Evolutionary conservation across 768 basidiomycete genomes (phyloP).

Genomic region (Rhodosporidiobolus sp.): DNA sequence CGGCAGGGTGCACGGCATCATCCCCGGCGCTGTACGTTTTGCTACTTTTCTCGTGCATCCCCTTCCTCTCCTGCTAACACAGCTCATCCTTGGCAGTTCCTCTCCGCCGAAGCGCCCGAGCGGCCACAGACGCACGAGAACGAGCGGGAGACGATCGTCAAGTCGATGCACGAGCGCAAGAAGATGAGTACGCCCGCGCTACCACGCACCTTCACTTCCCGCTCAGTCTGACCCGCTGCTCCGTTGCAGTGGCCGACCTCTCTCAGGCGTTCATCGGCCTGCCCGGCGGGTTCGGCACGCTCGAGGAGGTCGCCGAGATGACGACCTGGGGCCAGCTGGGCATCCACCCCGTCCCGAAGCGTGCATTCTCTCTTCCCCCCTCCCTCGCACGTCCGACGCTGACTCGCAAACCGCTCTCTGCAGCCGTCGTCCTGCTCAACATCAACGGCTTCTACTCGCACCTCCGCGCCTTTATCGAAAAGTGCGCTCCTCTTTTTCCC

Average conservation of each 20-base stretch:
- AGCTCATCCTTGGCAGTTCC: conserved; percentile 1
- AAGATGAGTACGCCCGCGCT: conserved; percentile 55
- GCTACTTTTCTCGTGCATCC: background rate
- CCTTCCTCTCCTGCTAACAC: background rate
- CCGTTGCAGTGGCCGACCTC: conserved; percentile 62
- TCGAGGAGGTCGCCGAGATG: conserved; percentile 86
- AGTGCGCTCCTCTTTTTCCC: conserved; percentile 29
- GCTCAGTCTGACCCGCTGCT: too few relatives aligned
- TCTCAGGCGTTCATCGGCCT: conserved; percentile 72
- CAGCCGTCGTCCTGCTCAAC: conserved; percentile 79
- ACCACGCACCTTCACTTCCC: background rate
- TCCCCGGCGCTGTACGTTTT: conserved; percentile 46
- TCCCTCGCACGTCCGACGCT: conserved; percentile 48
- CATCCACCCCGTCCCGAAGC: conserved; percentile 56
- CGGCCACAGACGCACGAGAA: background rate
- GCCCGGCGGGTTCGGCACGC: conserved; percentile 94
- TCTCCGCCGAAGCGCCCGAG: conserved; percentile 22
- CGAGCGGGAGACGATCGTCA: conserved; percentile 17
- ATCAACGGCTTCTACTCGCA: conserved; percentile 79
- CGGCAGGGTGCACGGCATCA: conserved; percentile 51
- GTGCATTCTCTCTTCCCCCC: background rate
- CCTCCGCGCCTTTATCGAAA: conserved; percentile 69
- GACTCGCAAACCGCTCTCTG: too few relatives aligned
- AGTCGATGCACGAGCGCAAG: conserved; percentile 77
- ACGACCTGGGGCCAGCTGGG: conserved; percentile 91